Percentiles rank a stretch among this genome's conserved stretches.
These are phyloP conservation scores for Candida jianshihensis DNA, from an alignment of 805 yeast species.

Conservation along the genomic window DNA sequence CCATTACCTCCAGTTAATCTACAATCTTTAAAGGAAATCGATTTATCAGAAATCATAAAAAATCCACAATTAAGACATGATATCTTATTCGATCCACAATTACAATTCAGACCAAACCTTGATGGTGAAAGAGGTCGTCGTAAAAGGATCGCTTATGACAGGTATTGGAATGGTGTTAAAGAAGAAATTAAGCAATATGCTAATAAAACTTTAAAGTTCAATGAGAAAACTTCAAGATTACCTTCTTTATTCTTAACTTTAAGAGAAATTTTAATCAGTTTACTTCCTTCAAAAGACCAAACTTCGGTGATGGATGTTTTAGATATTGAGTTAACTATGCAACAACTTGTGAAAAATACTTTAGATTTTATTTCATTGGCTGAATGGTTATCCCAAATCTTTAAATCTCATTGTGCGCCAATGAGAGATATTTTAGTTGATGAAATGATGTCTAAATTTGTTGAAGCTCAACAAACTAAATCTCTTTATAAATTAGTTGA, in stretches of 20 bases:
- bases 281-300: slow-evolving; percentile 74
- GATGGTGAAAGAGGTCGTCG: slow-evolving; percentile 87
- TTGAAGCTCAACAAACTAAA: slow-evolving; percentile 29
- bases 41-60: slow-evolving; percentile 77
- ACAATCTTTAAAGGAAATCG: slow-evolving; percentile 78
- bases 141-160: slow-evolving; percentile 68
- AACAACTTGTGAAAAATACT: slow-evolving; percentile 66
- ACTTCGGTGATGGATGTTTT: slow-evolving; percentile 59
- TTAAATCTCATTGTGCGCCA: slow-evolving; percentile 91
- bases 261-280: slow-evolving; percentile 63
- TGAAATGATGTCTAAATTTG: slow-evolving; percentile 51
- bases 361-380: slow-evolving; percentile 67
- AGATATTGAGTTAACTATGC: slow-evolving; percentile 70
- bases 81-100: slow-evolving; percentile 82
- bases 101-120: slow-evolving; percentile 85
- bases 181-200: slow-evolving; percentile 50
- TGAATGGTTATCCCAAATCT: slow-evolving; percentile 66
- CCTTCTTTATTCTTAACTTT: slow-evolving; percentile 73
- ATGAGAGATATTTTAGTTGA: slow-evolving; percentile 90
- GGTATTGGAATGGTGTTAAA: slow-evolving; percentile 76
- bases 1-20: slow-evolving; percentile 78
- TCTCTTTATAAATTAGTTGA: slow-evolving; percentile 48
- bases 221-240: slow-evolving; percentile 26
- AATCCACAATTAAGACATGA: slow-evolving; percentile 93
- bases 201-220: slow-evolving; percentile 19